These are phyloP conservation scores for Trametes polyzona DNA, from an alignment of 1,284 basidiomycete genomes.

Conservation along the genomic window DNA sequence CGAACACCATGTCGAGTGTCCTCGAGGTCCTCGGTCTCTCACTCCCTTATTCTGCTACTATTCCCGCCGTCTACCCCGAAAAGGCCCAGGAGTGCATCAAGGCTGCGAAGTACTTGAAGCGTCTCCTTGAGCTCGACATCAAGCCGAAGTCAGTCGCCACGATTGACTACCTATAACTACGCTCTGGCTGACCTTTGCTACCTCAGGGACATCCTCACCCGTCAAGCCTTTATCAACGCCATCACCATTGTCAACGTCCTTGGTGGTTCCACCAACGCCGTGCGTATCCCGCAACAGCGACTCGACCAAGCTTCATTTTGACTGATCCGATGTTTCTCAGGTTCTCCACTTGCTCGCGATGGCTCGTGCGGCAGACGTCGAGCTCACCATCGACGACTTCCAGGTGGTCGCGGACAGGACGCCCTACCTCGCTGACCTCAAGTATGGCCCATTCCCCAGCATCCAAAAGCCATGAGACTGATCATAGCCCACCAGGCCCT, in stretches of 20 bases:
- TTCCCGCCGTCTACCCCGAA: conserved; percentile 80
- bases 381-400: conserved; percentile 93
- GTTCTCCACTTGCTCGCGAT: conserved; percentile 95
- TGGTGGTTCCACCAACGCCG: conserved; percentile 93
- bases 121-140: conserved; percentile 82
- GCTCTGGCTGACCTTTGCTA: neutral
- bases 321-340: conserved; percentile 40
- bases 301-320: too few relatives aligned
- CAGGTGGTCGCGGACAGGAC: conserved; percentile 86
- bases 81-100: conserved; percentile 86
- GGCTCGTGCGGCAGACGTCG: conserved; percentile 87
- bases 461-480: neutral
- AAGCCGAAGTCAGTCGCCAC: conserved; percentile 69
- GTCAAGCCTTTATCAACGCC: conserved; percentile 90
- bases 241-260: conserved; percentile 85
- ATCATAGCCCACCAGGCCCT: conserved; percentile 57
- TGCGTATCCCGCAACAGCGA: conserved; percentile 47
- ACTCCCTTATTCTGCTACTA: conserved; percentile 87
- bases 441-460: conserved; percentile 46
- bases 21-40: conserved; percentile 94
- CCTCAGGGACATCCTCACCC: conserved; percentile 85
- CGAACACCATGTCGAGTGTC: conserved; percentile 89
- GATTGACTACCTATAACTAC: too few relatives aligned
- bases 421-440: conserved; percentile 94
- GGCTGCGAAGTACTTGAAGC: conserved; percentile 83